Evolutionary conservation across 345 rosid species (phyloP), one percentile per base, ranked within the genome.

Genomic region (Barbarea vulgaris): DNA sequence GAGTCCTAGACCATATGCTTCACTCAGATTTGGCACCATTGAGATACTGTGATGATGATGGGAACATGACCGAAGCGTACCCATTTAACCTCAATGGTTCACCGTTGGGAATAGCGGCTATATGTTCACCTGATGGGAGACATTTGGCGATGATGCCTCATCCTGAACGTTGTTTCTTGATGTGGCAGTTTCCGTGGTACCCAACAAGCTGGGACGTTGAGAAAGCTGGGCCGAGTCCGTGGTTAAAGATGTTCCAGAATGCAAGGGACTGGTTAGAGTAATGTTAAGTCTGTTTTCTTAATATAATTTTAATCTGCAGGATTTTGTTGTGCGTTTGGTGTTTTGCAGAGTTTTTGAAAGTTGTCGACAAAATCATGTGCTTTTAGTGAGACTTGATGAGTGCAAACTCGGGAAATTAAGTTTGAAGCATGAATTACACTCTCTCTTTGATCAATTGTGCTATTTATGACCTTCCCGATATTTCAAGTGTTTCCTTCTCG

Each of bases 101-200:
- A 74, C 96, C 97, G 10, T 74, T 89, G n/a, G 98, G 98, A 54
- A 83, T 94, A 31, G 97, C 96, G 0, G 98, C 98, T 4, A 79
- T 94, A 52, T 94, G 98, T 75, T 94, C 97, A 0, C 96, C 97
- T 6, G 93, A 94, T 70, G 96, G 98, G 14, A 84, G 98, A 77
- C 97, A 94, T 84, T 84, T 94, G 5, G 98, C 96, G 2, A 88
- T 91, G 98, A 94, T 94, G 98, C 98, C 98, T 78, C 97, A 91
- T 73, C 98, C 98, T 4, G 98, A 94, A 71, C 93, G 97, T 21
- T 91, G 96, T 82, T 94, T 94, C 85, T 78, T 94, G 86, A 94
- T 94, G 98, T 94, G 97, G 98, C 98, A 94, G 60, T 91, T 65
- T 72, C 98, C 98, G 0, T 91, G 98, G 98, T 94, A 88, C 66